Percentiles rank a stretch among this genome's conserved stretches.
Conservation (phyloP, 2,329 filamentous ascomycete species). For the Colletotrichum sp. region DNA sequence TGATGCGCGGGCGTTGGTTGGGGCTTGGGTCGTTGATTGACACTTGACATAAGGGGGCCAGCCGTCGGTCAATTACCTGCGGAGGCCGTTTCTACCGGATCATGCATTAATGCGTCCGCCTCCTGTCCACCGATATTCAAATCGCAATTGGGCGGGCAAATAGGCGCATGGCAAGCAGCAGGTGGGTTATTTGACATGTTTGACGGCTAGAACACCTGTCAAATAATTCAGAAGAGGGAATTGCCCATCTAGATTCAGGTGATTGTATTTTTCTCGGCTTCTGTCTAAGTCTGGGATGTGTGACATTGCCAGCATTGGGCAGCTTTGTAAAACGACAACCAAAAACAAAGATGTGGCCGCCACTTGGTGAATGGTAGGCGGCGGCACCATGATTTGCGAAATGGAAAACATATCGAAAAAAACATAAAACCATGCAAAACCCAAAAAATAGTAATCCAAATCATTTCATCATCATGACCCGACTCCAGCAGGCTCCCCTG, state of each 20-base stretch:
- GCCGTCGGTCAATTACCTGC: not conserved
- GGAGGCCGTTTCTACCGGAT: not conserved
- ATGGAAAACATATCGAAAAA: not conserved
- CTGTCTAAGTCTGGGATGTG: not conserved
- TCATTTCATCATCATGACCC: slow-evolving; percentile 1
- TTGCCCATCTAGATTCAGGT: not conserved
- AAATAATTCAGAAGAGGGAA: not conserved
- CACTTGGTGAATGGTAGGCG: not conserved
- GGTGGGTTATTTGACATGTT: not conserved
- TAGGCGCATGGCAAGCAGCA: not conserved
- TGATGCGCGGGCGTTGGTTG: not conserved
- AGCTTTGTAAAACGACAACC: not conserved
- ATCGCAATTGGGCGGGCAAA: not conserved
- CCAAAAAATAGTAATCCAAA: not conserved
- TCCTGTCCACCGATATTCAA: not conserved
- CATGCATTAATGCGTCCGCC: slow-evolving; percentile 9
- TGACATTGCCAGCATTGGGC: not conserved
- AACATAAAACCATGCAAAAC: not conserved
- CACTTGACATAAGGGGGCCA: not conserved
- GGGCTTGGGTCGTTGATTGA: not conserved
- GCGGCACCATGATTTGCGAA: not conserved
- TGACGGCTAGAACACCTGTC: slow-evolving; percentile 5
- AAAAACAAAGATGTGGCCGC: not conserved
- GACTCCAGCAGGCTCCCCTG: slow-evolving; percentile 16
- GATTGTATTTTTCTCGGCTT: not conserved